phyloP scores from a whole-genome alignment of 345 rosid species.

The Punica granatum region DNA sequence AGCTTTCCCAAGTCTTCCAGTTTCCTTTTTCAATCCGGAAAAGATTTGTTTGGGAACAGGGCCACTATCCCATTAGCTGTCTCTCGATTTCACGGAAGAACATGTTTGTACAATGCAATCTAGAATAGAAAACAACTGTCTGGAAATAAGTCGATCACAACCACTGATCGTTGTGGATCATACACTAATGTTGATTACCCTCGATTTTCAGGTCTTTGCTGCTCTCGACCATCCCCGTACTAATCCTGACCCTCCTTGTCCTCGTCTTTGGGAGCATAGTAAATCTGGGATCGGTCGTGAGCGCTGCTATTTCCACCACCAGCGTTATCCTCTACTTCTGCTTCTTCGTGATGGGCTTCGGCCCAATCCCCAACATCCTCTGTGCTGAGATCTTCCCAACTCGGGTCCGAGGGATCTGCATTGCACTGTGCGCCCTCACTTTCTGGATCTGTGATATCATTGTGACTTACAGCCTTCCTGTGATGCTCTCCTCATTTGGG shows the following conservation, averaged over 20 bases:
- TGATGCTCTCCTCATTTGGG: constrained; percentile 27
- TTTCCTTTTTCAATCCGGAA: not conserved
- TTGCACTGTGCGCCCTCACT: constrained; percentile 31
- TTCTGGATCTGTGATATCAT: constrained; percentile 31
- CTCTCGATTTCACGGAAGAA: not conserved
- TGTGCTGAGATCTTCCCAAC: constrained; percentile 46
- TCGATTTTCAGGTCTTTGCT: constrained; percentile 25
- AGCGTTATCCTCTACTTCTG: constrained; percentile 26
- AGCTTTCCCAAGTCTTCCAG: not conserved
- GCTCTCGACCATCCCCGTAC: constrained; percentile 32
- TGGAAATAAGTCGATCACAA: too few species aligned
- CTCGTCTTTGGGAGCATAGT: constrained; percentile 22
- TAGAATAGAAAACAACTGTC: too few species aligned
- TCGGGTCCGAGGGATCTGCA: constrained; percentile 35
- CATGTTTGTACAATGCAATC: not conserved
- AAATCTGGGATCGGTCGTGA: constrained; percentile 12
- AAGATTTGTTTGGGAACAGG: too few species aligned
- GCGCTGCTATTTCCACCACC: constrained; percentile 26
- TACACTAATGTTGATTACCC: not conserved
- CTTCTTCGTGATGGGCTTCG: constrained; percentile 38
- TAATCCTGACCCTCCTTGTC: constrained; percentile 21
- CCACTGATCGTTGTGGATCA: too few species aligned
- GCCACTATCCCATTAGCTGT: too few species aligned
- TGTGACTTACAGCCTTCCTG: constrained; percentile 32
- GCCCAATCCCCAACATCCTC: constrained; percentile 36